These are phyloP conservation scores for Neonectria sp. DNA, from an alignment of 2,329 filamentous ascomycete species.

Conservation along the genomic window DNA sequence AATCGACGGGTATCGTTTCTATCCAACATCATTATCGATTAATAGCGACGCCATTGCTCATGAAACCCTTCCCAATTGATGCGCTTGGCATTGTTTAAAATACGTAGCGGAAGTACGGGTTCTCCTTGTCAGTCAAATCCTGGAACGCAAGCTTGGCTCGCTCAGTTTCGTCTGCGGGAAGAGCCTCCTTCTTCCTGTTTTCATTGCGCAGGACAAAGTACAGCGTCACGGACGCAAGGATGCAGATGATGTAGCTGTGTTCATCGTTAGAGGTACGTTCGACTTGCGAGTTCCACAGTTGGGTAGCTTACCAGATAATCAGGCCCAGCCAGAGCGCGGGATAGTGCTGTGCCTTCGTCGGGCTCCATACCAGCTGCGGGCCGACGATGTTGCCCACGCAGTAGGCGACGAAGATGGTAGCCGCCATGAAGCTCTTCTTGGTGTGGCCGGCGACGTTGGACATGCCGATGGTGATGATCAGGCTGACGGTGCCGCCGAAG, in stretches of 20 bases:
- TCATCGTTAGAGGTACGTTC: constrained; percentile 17
- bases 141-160: constrained; percentile 76
- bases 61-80: not conserved
- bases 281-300: fast-evolving
- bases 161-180: constrained; percentile 71
- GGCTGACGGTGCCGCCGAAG: constrained; percentile 79
- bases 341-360: constrained; percentile 77
- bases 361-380: constrained; percentile 78
- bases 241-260: constrained; percentile 76
- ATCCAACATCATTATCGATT: not conserved
- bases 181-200: constrained; percentile 66
- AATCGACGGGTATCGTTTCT: not conserved
- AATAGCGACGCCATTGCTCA: not conserved
- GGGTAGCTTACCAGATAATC: constrained; percentile 67
- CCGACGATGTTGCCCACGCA: constrained; percentile 84
- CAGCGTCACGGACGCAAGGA: constrained; percentile 68
- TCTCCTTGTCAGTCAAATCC: constrained; percentile 79
- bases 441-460: constrained; percentile 83
- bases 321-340: constrained; percentile 79
- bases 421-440: constrained; percentile 84
- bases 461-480: constrained; percentile 67
- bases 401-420: constrained; percentile 82
- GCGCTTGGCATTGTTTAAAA: constrained; percentile 39
- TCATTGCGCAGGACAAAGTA: constrained; percentile 73
- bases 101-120: constrained; percentile 76